A percentile compares a stretch with the other conserved stretches of the same genome.
These are phyloP conservation scores for Rhodamnia argentea DNA, from an alignment of 345 rosid species.

Conservation along the genomic window DNA sequence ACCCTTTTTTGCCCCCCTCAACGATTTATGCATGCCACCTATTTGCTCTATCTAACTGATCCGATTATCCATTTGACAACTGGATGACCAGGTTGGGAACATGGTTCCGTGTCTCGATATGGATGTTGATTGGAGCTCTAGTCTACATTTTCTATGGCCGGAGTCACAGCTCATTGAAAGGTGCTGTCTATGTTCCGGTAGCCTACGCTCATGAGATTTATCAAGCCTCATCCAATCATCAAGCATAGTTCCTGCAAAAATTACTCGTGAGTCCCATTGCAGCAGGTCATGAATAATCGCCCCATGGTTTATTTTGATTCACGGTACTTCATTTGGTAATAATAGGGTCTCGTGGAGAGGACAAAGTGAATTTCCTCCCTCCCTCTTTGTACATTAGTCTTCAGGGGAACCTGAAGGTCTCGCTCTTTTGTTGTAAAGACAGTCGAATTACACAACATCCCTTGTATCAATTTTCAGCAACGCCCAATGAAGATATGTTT, in stretches of 20 bases:
- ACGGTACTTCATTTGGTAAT: background rate
- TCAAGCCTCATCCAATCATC: background rate
- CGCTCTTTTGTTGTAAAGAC: background rate
- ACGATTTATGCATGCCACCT: background rate
- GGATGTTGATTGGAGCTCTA: slow-evolving; percentile 57
- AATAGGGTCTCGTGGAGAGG: background rate
- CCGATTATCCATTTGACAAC: background rate
- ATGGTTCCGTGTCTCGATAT: slow-evolving; percentile 69
- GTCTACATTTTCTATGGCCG: slow-evolving; percentile 65
- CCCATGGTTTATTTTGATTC: background rate
- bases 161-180: slow-evolving; percentile 44
- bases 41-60: background rate
- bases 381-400: background rate
- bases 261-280: background rate
- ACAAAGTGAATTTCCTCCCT: background rate
- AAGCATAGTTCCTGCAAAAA: background rate
- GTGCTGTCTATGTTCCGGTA: slow-evolving; percentile 62
- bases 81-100: slow-evolving; percentile 8
- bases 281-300: background rate
- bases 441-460: background rate
- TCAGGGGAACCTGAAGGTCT: background rate
- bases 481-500: background rate
- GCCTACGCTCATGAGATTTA: slow-evolving; percentile 51
- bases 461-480: background rate
- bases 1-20: background rate